These are phyloP conservation scores for Thamnidium elegans DNA, from an alignment of 192 early-diverging fungal species.

Conservation along the genomic window DNA sequence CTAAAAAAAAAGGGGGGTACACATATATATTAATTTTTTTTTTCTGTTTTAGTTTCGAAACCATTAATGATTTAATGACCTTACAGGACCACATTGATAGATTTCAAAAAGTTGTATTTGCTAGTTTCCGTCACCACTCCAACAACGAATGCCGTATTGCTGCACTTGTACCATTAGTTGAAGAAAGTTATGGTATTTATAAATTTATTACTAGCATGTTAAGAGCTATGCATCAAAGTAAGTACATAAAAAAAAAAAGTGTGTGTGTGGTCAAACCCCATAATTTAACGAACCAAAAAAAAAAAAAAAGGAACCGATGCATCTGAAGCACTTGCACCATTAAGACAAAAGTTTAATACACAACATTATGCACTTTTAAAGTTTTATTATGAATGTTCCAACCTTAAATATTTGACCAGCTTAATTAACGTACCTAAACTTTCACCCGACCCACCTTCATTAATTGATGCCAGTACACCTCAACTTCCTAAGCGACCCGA, in stretches of 20 bases:
- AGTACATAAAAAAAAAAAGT: conserved; percentile 1
- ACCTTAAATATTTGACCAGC: conserved; percentile 88
- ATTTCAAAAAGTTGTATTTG: conserved; percentile 89
- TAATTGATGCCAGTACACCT: conserved; percentile 72
- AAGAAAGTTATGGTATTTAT: conserved; percentile 94
- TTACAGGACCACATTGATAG: conserved; percentile 90
- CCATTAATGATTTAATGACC: conserved; percentile 89
- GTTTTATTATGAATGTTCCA: conserved; percentile 91
- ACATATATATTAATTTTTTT: not conserved
- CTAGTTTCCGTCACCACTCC: conserved; percentile 71
- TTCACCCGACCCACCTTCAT: conserved; percentile 76
- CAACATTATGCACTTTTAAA: conserved; percentile 83
- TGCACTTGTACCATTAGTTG: conserved; percentile 93
- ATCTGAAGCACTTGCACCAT: conserved; percentile 81
- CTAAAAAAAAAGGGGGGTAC: no score
- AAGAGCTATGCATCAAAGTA: conserved; percentile 90
- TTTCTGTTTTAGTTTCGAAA: conserved; percentile 72
- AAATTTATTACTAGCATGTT: conserved; percentile 95
- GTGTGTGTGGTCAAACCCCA: not conserved
- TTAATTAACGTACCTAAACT: conserved; percentile 88
- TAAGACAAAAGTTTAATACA: conserved; percentile 82
- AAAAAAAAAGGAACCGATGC: conserved; percentile 53
- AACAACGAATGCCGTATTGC: conserved; percentile 96
- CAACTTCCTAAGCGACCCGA: conserved; percentile 52
- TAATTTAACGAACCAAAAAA: not conserved